These are phyloP conservation scores for Pichiaceae sp. DNA, from an alignment of 1,139 yeast genomes.

Conservation along the genomic window DNA sequence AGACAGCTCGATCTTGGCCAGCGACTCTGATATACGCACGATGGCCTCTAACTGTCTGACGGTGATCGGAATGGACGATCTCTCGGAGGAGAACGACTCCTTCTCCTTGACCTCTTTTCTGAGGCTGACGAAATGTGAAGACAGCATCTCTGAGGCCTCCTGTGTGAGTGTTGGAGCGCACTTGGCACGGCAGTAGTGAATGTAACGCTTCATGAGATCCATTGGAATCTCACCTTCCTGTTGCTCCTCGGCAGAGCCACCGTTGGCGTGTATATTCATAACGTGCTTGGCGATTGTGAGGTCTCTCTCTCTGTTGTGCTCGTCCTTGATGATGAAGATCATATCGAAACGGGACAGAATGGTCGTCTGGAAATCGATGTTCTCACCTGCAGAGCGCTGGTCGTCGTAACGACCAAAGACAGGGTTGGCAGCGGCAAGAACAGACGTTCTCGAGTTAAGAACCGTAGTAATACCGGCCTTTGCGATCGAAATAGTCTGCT, in stretches of 20 bases:
- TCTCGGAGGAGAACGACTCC: conserved; percentile 76
- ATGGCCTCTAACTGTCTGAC: conserved; percentile 97
- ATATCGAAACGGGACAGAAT: conserved; percentile 95
- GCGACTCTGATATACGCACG: conserved; percentile 87
- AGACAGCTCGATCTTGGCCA: conserved; percentile 77
- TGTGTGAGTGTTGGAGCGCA: conserved; percentile 91
- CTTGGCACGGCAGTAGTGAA: conserved; percentile 78
- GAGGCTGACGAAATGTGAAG: conserved; percentile 91
- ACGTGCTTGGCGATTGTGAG: conserved; percentile 90
- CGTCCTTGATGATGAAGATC: conserved; percentile 96
- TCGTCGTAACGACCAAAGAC: conserved; percentile 95
- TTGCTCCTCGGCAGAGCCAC: conserved; percentile 40
- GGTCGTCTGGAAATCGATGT: conserved; percentile 95
- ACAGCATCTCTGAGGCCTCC: conserved; percentile 83
- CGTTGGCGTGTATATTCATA: conserved; percentile 88
- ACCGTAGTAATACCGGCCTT: conserved; percentile 98
- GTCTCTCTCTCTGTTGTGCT: conserved; percentile 81
- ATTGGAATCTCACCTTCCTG: conserved; percentile 85
- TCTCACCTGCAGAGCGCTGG: conserved; percentile 93
- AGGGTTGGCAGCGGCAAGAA: conserved; percentile 97
- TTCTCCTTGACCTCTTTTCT: conserved; percentile 75
- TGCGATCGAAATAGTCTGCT: conserved; percentile 97
- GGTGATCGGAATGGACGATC: conserved; percentile 95
- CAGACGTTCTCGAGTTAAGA: conserved; percentile 90
- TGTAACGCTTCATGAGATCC: conserved; percentile 83